Base-by-base conservation (phyloP, 441 rosid genomes). In the Populus tomentosa region DNA sequence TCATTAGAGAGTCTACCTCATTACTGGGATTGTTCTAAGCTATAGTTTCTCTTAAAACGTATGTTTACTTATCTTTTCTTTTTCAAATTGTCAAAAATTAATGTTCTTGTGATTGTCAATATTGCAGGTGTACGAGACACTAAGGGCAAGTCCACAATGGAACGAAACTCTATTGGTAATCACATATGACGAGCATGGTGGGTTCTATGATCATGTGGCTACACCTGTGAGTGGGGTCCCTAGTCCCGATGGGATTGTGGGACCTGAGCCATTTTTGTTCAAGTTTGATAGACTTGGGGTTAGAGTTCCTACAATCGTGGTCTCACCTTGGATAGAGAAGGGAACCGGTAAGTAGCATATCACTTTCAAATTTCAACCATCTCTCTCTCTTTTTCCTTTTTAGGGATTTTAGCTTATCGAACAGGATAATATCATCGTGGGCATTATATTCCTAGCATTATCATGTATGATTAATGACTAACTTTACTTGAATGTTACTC, bases 161-260 rank as follows among this genome's bases (percentile, higher is more conserved):
- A 90, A 89, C n/a, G 83, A 91, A 28, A 92, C 91, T 1, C 79
- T 92, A 23, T 63, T 94, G 14, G 69, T 94, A 56, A 92, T 94
- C 77, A 94, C 95, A 10, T 94, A 92, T 36, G 98, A 94, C 67
- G 97, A 94, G 82, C 98, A 94, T 21, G 98, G 98, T 6, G 98
- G 98, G 4, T 94, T 80, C 56, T 94, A 69, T 35, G 98, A 94
- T 83, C 98, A 94, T 13, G 98, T 94, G 36, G 70, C 95, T 1
- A 94, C 98, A 16, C 98, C 98, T 3, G 91, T 93, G 0, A 79
- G 21, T 32, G 94, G 94, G 32, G 90, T 93, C 24, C 98, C 98
- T 3, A 91, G 91, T 77, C 98, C 98, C 0, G 98, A 93, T 62
- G 98, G 89, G 56, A 88, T 90, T 20, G 87, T 93, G 69, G 98